Evolutionary conservation across 345 rosid genomes (phyloP), one percentile per base, ranked within the genome.

Genomic region (Geranium brycei): DNA sequence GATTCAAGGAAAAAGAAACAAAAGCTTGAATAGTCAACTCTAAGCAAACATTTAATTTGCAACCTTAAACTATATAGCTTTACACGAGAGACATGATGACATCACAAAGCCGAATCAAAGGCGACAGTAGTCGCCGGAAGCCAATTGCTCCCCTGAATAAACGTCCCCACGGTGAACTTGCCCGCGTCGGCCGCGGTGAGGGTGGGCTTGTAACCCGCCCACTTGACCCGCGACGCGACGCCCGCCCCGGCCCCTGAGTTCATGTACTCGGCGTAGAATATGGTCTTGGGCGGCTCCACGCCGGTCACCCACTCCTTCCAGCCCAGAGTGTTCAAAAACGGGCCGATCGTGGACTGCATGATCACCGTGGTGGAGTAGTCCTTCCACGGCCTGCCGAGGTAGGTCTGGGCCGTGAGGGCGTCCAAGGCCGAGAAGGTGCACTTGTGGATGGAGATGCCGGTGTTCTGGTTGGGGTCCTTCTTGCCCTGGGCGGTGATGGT

Each of bases 381-480:
- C 59, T 69, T 68, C 86, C 86, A 83, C 1, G 79, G 90, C 41
- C 84, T 32, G 0, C 90, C 79, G 2, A 85, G 75, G 63, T 51
- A 85, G 1, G 85, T 82, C 41, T 61, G 75, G 56, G 81, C 80
- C 0, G 86, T 73, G 31, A 85, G 72, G 15, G 81, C 82, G 0
- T 84, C 57, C 30, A 82, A 73, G 0, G 84, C 78, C 6, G 74
- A 72, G 56, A 85, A 82, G 18, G 66, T 51, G 17, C 83, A 81
- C 60, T 85, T 75, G 30, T 82, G 84, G 60, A 85, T 81, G 10
- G 78, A 59, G 35, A 85, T 85, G 40, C 87, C 83, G 0, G 86
- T 83, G 64, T 78, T 85, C 35, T 85, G 86, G 73, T 85, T 85
- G 0, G 82, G 77, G 70, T 83, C 83, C 0, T 72, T 81, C 51